phyloP scores from a whole-genome alignment of 2,329 filamentous ascomycete species.

The Epichloe hybrida region DNA sequence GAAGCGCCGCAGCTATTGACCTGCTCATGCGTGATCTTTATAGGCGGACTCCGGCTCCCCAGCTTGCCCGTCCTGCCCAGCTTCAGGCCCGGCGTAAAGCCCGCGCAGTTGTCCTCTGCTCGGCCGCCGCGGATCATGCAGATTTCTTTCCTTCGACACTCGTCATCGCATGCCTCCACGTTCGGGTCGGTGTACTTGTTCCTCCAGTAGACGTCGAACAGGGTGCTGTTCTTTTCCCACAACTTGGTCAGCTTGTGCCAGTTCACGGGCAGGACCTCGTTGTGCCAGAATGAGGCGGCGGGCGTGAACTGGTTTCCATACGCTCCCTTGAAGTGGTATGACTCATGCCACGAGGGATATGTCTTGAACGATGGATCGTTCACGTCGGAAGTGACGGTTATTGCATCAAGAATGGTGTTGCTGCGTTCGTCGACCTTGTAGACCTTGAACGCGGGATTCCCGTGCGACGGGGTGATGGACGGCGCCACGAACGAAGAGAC shows the following conservation, averaged over 20 bases:
- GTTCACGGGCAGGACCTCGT: background rate
- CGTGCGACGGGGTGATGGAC: conserved; percentile 39
- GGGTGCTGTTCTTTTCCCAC: background rate
- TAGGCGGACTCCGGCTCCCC: background rate
- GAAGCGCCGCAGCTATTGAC: background rate
- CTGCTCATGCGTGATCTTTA: background rate
- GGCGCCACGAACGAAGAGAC: conserved; percentile 38
- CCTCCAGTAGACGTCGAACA: background rate
- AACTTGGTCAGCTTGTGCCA: background rate
- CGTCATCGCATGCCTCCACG: conserved; percentile 23
- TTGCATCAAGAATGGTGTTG: conserved; percentile 20
- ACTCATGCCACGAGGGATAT: background rate
- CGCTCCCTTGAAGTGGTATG: background rate
- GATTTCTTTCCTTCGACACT: conserved; percentile 31
- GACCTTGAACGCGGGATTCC: conserved; percentile 41
- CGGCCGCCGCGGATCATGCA: conserved; percentile 38
- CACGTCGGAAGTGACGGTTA: background rate
- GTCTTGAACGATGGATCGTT: background rate
- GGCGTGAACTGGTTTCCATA: background rate
- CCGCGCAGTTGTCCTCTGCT: conserved; percentile 36
- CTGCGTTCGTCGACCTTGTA: conserved; percentile 43
- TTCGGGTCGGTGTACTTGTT: conserved; percentile 21
- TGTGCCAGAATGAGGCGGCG: background rate
- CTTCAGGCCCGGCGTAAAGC: background rate
- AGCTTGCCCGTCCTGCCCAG: background rate